phyloP scores from a whole-genome alignment of 306 rosid genomes.

The Senna siamea region DNA sequence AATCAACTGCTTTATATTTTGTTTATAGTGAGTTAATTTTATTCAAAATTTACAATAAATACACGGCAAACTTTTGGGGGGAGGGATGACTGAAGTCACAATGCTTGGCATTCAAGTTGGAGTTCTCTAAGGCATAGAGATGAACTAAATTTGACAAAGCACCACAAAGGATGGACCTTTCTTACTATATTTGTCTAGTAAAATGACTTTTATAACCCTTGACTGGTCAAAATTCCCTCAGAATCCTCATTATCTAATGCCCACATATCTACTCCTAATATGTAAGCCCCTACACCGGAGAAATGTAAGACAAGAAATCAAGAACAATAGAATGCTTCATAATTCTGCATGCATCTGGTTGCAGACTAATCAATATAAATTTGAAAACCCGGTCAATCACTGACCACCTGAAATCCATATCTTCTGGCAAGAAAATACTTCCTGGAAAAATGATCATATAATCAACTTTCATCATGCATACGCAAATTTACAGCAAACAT shows the following conservation, averaged over 20 bases:
- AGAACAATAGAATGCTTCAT: too few species aligned
- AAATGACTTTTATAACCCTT: conserved; percentile 17
- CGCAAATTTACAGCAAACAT: conserved; percentile 2
- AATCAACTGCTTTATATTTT: conserved; percentile 10
- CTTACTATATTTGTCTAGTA: neutral
- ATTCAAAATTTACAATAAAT: conserved; percentile 29
- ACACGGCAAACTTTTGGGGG: neutral
- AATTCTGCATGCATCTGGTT: too few species aligned
- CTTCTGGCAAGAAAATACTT: too few species aligned
- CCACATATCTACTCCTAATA: conserved; percentile 8
- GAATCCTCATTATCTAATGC: neutral
- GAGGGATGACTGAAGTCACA: neutral
- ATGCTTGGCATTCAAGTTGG: neutral
- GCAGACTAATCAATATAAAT: too few species aligned
- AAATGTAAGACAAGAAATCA: too few species aligned
- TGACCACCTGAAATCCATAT: too few species aligned
- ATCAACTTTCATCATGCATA: conserved; percentile 8
- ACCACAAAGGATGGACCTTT: neutral
- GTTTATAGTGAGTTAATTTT: conserved; percentile 13
- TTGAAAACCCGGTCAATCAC: too few species aligned
- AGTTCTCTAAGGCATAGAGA: neutral
- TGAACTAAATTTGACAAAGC: neutral
- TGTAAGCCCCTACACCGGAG: too few species aligned
- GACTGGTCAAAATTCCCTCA: conserved; percentile 16
- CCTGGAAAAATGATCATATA: conserved; percentile 28